Conservation (phyloP, 2,329 filamentous ascomycete genomes). For the Fusarium decemcellulare region DNA sequence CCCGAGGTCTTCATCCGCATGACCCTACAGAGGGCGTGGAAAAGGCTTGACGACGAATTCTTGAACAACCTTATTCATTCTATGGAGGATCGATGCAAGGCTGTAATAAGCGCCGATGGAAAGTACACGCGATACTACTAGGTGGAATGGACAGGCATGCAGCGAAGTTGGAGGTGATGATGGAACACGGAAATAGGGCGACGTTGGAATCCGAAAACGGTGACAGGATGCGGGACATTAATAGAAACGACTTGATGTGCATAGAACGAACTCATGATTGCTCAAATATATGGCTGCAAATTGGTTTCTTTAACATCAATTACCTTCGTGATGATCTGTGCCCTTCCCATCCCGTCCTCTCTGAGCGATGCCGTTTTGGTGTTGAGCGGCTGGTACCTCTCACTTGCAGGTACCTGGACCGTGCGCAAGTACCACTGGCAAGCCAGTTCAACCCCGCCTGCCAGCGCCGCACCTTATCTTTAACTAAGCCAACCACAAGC, state of each 20-base stretch:
- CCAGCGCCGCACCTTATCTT: conserved; percentile 35
- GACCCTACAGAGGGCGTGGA: conserved; percentile 13
- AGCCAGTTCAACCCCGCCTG: conserved; percentile 9
- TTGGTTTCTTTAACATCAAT: not conserved
- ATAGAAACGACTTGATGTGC: not conserved
- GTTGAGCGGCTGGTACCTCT: too few relatives aligned
- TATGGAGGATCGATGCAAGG: conserved; percentile 33
- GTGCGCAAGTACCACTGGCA: conserved; percentile 12
- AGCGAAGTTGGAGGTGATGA: not conserved
- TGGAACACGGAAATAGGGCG: not conserved
- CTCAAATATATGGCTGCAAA: conserved; percentile 3
- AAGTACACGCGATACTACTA: conserved; percentile 17
- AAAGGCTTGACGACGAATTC: conserved; percentile 2
- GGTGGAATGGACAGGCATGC: not conserved
- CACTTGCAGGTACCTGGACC: not conserved
- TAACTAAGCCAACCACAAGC: conserved; percentile 26
- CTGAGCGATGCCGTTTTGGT: too few relatives aligned
- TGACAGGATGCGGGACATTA: not conserved
- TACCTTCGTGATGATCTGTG: not conserved
- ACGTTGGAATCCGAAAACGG: not conserved
- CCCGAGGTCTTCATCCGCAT: not conserved
- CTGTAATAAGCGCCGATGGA: conserved; percentile 32
- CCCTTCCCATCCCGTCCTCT: not conserved
- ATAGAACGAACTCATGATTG: not conserved
- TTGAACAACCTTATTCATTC: conserved; percentile 14